Evolutionary conservation across 2,329 filamentous ascomycete species (phyloP), one percentile per base, ranked within the genome.

Genomic region (Madurella mycetomatis): DNA sequence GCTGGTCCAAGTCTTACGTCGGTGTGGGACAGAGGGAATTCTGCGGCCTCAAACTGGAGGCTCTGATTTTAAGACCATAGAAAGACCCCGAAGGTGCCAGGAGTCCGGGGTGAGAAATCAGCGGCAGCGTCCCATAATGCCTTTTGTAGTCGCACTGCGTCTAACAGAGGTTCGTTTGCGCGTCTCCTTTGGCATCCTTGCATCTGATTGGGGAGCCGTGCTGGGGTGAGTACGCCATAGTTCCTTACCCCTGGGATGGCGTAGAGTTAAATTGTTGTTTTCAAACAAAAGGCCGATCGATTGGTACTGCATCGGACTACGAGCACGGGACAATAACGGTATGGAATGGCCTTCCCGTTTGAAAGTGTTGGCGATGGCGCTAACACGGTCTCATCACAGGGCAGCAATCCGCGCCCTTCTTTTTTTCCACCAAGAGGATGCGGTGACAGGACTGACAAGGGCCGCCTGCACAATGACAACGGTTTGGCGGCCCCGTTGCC

Each of bases 371-470:
- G 15, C 25, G 40, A 17, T 42, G 17, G 34, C 51, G 47, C 51
- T 54, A 39, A 25, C 46, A 41, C 44, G 48, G 9, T 5, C 30
- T 41, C 37, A 39, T 41, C 41, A 32, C 44, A 52, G 32, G 47
- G 34, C 44, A 43, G 30, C n/a, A 18, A 37, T 43, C 39, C 18
- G 41, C 41, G 31, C 31, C 41, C 43, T 19, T 47, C 16, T 47
- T 54, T 56, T 58, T 59, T 59, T 57, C 57, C 57, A 57, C 57
- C 57, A 59, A 59, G 48, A 46, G 51, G 54, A 57, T 46, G 49
- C 53, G 34, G 31, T 19, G 42, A 7, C 42, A 11, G 46, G 41
- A 25, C 25, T 25, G 25, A 7, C 25, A 25, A 34, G 48, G 41
- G 5, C 16, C 31, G 17, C 51, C 44, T 55, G 50, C 42, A 41